Base-by-base conservation (phyloP, 768 basidiomycete species). In the Phylloporus sp. region DNA sequence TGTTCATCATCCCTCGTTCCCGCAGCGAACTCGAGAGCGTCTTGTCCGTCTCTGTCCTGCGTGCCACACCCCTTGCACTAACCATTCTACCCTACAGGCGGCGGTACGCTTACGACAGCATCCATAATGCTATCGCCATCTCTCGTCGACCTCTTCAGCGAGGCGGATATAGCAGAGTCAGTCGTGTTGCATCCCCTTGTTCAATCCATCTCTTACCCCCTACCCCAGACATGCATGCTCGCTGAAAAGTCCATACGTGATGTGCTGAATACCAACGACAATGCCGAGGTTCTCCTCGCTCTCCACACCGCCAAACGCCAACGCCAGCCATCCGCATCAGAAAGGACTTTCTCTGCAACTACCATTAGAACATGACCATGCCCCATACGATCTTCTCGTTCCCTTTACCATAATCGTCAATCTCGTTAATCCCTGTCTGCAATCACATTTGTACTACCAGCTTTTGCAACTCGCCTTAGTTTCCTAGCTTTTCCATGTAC, bases 71-170 rank as follows among this genome's bases (percentile, higher is more conserved):
- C 17, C 44, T 9, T 36, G 15, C 21, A 44, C 54, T 56, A 8
- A 55, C 40, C 31, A 37, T 28, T 27, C 6, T n/a, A 23, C 17
- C 42, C 42, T 44, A 48, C 60, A 90, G 87, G 48, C 75, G 81
- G 46, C 74, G 86, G 59, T 90, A 90, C 58, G 78, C 84, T 0
- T 81, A 86, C 57, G 87, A 90, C 52, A 79, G 81, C 10, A 86
- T 90, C 44, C 89, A 90, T 64, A 90, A 90, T 59, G 77, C 79
- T 9, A 86, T 90, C 59, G 72, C 88, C 15, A 76, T 75, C 48
- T 81, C 84, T 56, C 81, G 81, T 36, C 78, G 80, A 17, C 69
- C 78, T 15, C 69, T 88, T 14, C 75, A 80, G 50, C 72, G 77
- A 2, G 69, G 78, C 13, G 78, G 79, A 27, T 80, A 80, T 51